phyloP scores from a whole-genome alignment of 2,329 filamentous ascomycete species.

The Endoconidiophora polonica region DNA sequence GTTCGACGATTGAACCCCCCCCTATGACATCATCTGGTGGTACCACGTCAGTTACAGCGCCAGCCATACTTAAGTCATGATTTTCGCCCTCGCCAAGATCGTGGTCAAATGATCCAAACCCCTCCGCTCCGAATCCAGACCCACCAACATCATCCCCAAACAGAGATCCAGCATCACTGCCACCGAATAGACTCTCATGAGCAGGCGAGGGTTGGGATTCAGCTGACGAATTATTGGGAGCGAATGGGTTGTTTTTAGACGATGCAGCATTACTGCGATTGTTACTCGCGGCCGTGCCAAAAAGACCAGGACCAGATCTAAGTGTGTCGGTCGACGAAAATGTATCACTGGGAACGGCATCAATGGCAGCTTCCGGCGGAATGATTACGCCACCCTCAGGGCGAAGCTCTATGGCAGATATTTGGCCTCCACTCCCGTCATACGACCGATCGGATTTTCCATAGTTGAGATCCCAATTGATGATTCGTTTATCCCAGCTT shows the following conservation, averaged over 20 bases:
- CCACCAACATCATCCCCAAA: slow-evolving; percentile 58
- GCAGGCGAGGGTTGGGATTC: slow-evolving; percentile 46
- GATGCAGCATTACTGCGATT: neutral
- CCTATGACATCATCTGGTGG: too few species aligned
- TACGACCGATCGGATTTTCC: slow-evolving; percentile 63
- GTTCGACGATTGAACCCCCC: too few species aligned
- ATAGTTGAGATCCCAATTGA: slow-evolving; percentile 89
- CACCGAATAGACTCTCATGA: slow-evolving; percentile 67
- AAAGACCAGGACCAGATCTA: slow-evolving; percentile 3
- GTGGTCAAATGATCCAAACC: slow-evolving; percentile 34
- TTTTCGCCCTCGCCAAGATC: slow-evolving; percentile 47
- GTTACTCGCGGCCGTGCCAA: slow-evolving; percentile 19
- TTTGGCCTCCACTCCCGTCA: slow-evolving; percentile 62
- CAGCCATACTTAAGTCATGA: slow-evolving; percentile 21
- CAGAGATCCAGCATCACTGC: slow-evolving; percentile 63
- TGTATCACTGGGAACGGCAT: slow-evolving; percentile 37
- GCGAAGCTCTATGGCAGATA: slow-evolving; percentile 73
- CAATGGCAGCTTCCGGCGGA: slow-evolving; percentile 43
- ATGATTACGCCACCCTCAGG: slow-evolving; percentile 61
- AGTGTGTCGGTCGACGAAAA: slow-evolving; percentile 49
- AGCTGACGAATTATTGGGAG: slow-evolving; percentile 16
- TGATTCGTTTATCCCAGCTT: slow-evolving; percentile 88
- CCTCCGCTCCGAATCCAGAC: slow-evolving; percentile 28
- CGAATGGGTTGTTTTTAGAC: slow-evolving; percentile 7
- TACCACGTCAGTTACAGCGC: neutral